A percentile compares a stretch with the other conserved stretches of the same genome.
Conservation (phyloP, 2,329 filamentous ascomycete species). For the Aspergillus fumigatus region DNA sequence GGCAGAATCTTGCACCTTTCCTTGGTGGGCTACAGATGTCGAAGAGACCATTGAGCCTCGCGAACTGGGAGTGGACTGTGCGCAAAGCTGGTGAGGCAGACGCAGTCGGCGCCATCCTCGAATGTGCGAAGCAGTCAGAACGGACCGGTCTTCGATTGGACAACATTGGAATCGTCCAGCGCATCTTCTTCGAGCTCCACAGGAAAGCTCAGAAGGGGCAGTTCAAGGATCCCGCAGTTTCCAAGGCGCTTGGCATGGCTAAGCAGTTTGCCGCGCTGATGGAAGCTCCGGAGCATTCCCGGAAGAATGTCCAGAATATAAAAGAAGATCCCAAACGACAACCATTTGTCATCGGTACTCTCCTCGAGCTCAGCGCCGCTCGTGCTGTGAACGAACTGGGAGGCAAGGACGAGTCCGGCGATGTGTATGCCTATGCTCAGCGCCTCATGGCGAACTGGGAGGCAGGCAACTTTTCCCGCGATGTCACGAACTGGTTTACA, state of each 20-base stretch:
- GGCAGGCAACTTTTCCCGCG: slow-evolving; percentile 20
- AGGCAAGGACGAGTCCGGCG: slow-evolving; percentile 36
- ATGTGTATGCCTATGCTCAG: slow-evolving; percentile 38
- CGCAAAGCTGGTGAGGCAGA: slow-evolving; percentile 34
- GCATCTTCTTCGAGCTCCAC: slow-evolving; percentile 37
- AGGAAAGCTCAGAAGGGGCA: slow-evolving; percentile 27
- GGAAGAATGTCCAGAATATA: slow-evolving; percentile 9
- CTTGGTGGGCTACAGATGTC: slow-evolving; percentile 35
- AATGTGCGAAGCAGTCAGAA: slow-evolving; percentile 31
- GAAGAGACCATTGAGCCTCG: slow-evolving; percentile 18
- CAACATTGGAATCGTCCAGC: slow-evolving; percentile 23
- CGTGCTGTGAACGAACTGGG: slow-evolving; percentile 33
- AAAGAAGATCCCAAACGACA: slow-evolving; percentile 33
- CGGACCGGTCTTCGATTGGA: slow-evolving; percentile 35
- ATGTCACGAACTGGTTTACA: slow-evolving; percentile 14
- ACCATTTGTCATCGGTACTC: slow-evolving; percentile 39
- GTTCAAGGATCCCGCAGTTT: slow-evolving; percentile 30
- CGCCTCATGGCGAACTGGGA: slow-evolving; percentile 34
- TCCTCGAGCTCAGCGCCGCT: slow-evolving; percentile 45
- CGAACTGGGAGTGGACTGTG: slow-evolving; percentile 33
- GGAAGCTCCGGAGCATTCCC: slow-evolving; percentile 29
- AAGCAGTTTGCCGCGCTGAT: slow-evolving; percentile 33
- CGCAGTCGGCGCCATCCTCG: slow-evolving; percentile 32
- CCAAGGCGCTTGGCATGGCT: slow-evolving; percentile 29
- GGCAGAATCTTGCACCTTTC: slow-evolving; percentile 39